A percentile compares a stretch with the other conserved stretches of the same genome.
phyloP scores from a whole-genome alignment of 768 basidiomycete species.

The Coprinopsis sp. region DNA sequence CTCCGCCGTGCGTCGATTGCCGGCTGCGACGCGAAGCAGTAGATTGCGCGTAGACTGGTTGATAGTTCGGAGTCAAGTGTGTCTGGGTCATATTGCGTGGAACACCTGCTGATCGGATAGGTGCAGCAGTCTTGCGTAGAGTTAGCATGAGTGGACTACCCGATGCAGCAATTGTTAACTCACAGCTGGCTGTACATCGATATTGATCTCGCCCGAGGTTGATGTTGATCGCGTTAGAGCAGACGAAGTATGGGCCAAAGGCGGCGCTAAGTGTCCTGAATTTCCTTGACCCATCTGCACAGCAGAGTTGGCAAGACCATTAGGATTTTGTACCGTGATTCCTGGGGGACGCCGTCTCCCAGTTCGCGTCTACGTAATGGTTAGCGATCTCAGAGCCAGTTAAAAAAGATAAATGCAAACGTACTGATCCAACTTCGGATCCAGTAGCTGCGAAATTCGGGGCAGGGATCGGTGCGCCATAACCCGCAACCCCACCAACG shows the following conservation, averaged over 20 bases:
- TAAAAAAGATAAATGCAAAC: conserved; percentile 5
- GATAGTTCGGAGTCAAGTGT: conserved; percentile 6
- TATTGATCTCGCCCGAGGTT: background rate
- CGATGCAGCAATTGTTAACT: no score
- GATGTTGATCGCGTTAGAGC: background rate
- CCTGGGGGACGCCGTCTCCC: conserved; percentile 4
- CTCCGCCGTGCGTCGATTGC: background rate
- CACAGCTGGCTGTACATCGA: conserved; percentile 9
- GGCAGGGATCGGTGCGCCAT: background rate
- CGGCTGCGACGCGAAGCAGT: conserved; percentile 2
- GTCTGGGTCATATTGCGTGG: background rate
- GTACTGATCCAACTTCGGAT: conserved; percentile 9
- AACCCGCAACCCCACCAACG: background rate
- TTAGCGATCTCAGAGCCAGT: conserved; percentile 6
- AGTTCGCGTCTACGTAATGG: background rate
- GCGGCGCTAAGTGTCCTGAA: background rate
- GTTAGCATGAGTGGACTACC: background rate
- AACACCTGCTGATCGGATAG: background rate
- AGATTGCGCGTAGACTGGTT: background rate
- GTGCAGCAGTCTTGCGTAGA: background rate
- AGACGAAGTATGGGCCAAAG: background rate
- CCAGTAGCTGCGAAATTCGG: conserved; percentile 1
- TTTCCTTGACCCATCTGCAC: background rate
- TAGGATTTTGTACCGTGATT: background rate
- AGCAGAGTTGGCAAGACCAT: conserved; percentile 1